Evolutionary conservation across 148 eudicot genomes (phyloP).

Genomic region (Rhododendron simsii): DNA sequence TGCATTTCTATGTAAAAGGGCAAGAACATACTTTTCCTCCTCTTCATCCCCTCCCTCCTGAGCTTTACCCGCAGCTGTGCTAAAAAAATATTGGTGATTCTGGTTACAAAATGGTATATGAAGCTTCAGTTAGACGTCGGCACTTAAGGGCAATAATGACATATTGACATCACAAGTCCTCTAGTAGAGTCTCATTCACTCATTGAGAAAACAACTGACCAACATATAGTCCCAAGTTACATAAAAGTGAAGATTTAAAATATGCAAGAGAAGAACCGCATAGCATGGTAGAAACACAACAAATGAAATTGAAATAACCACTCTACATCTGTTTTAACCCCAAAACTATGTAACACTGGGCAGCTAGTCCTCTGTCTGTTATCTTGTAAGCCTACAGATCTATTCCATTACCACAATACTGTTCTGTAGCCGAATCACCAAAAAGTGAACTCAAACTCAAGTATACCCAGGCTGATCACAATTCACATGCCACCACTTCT

Average conservation of each 20-base stretch:
- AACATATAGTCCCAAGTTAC: neutral
- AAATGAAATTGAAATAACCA: neutral
- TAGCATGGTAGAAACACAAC: neutral
- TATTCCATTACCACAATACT: neutral
- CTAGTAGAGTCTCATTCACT: neutral
- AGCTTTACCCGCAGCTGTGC: conserved; percentile 14
- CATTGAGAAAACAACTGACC: neutral
- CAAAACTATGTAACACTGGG: neutral
- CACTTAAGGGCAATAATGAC: neutral
- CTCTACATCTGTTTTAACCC: neutral
- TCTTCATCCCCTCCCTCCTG: conserved; percentile 9
- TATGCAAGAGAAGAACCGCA: neutral
- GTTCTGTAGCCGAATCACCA: neutral
- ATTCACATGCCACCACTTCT: neutral
- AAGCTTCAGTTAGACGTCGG: neutral
- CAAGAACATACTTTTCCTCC: conserved; percentile 19
- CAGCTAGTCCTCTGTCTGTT: neutral
- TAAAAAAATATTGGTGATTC: conserved; percentile 17
- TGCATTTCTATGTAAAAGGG: neutral
- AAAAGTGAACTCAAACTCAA: neutral
- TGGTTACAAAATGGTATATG: conserved; percentile 3
- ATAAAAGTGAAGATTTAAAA: neutral
- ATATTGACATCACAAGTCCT: neutral
- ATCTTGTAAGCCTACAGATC: neutral
- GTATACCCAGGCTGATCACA: neutral